Base-by-base conservation (phyloP, 179 eudicot species). In the Gypsophila paniculata region DNA sequence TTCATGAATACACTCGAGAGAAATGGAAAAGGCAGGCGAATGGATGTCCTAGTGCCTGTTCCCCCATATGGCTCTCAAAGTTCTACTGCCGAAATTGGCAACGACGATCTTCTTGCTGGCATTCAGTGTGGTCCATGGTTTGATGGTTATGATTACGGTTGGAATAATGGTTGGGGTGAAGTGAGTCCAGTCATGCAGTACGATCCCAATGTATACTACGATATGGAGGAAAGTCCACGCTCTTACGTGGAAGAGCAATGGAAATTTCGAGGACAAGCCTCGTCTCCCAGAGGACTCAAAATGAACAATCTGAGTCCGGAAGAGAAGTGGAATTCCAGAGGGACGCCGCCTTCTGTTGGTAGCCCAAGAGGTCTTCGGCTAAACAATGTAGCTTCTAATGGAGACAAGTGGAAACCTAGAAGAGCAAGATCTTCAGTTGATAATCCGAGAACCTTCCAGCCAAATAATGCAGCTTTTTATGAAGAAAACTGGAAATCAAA, bases 11-110 rank as follows among this genome's bases (percentile, higher is more conserved):
- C 86, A 39, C 68, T 80, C 74, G 70, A 80, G 59, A 55, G 71
- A 46, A 78, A 80, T 65, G 81, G 81, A 63, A 72, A 61, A 39
- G 77, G 78, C 61, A 52, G 46, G 32, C 78, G 75, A 72, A 70
- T 75, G 51, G 84, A 82, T 80, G 82, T 76, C 61, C 61, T 18
- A 55, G 71, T 68, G 65, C 81, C 81, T 54, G 81, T 80, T 38
- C 67, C 65, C 25, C 79, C 8, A 14, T 72, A 74, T 69, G 78
- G 77, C 71, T 75, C 78, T 32, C 76, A 64, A 54, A 38, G 59
- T 53, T 61, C 55, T 61, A 42, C 71, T 65, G 61, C 64, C 62
- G 64, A 46, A 18, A 54, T 32, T 61, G 81, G 60, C 72, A 55
- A 26, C 55, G 63, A 74, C 64, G 25, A 68, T 73, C 69, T 76